phyloP scores from a whole-genome alignment of 2,329 filamentous ascomycete species.

The Mariannaea elegans region DNA sequence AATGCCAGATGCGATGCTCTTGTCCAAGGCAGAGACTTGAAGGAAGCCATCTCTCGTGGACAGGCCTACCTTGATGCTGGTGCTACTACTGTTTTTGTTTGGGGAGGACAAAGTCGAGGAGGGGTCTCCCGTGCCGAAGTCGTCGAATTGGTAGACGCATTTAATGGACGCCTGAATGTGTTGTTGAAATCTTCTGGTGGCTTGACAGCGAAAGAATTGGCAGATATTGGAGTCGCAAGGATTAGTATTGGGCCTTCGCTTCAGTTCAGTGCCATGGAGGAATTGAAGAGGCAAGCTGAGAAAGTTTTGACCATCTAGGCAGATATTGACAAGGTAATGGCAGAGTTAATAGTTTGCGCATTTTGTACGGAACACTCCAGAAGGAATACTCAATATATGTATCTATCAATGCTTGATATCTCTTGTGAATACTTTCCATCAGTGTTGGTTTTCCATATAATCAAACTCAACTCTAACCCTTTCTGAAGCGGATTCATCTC shows the following conservation, averaged over 20 bases:
- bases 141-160: background rate
- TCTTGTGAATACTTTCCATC: no score
- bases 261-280: constrained; percentile 1
- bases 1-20: constrained; percentile 66
- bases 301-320: background rate
- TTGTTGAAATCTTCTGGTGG: background rate
- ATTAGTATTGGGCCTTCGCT: constrained; percentile 1
- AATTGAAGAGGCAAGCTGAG: background rate
- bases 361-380: no score
- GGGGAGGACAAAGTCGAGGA: constrained; percentile 53
- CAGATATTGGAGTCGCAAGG: background rate
- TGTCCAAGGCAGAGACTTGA: constrained; percentile 46
- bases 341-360: no score
- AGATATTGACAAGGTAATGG: background rate
- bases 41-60: constrained; percentile 60
- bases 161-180: constrained; percentile 1
- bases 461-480: no score
- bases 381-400: no score
- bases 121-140: constrained; percentile 28
- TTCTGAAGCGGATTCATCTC: no score
- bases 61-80: constrained; percentile 63
- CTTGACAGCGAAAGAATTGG: background rate
- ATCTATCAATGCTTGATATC: no score
- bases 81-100: constrained; percentile 66
- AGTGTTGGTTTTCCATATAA: no score